Conservation (phyloP, 1,284 basidiomycete genomes). For the Nidula niveotomentosa region DNA sequence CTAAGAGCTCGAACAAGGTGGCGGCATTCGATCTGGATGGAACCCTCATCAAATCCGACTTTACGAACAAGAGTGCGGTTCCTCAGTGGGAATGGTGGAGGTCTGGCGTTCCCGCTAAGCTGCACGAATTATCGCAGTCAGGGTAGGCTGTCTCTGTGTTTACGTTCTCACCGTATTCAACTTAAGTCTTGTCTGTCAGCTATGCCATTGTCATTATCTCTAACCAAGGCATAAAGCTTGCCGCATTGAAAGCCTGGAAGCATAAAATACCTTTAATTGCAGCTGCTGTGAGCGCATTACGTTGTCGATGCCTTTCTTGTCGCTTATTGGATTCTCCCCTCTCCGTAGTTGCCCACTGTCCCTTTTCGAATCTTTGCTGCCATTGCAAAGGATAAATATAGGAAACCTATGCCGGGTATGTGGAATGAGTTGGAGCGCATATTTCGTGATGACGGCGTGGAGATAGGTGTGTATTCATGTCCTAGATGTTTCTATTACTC, state of each 20-base stretch:
- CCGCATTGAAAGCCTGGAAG: conserved; percentile 63
- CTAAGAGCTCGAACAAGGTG: conserved; percentile 51
- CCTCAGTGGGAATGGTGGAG: conserved; percentile 82
- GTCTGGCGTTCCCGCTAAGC: conserved; percentile 57
- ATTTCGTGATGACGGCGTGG: conserved; percentile 54
- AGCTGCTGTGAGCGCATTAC: conserved; percentile 49
- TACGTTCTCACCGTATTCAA: background rate
- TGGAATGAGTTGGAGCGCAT: conserved; percentile 73
- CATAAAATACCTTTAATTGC: conserved; percentile 73
- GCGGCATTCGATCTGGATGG: conserved; percentile 90
- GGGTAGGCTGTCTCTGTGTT: conserved; percentile 46
- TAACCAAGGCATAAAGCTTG: conserved; percentile 69
- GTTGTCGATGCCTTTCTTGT: background rate
- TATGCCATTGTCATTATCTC: conserved; percentile 79
- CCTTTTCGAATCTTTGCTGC: conserved; percentile 86
- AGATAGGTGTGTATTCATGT: conserved; percentile 57
- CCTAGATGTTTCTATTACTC: background rate
- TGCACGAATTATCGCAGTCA: conserved; percentile 57
- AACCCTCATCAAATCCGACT: conserved; percentile 72
- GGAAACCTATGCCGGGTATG: conserved; percentile 93
- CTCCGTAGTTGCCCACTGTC: conserved; percentile 59
- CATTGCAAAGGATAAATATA: conserved; percentile 68
- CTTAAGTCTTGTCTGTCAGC: conserved; percentile 33
- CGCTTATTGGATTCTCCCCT: background rate
- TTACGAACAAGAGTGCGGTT: conserved; percentile 43